These are phyloP conservation scores for Malassezia nana DNA, from an alignment of 1,284 basidiomycete species.

Conservation along the genomic window DNA sequence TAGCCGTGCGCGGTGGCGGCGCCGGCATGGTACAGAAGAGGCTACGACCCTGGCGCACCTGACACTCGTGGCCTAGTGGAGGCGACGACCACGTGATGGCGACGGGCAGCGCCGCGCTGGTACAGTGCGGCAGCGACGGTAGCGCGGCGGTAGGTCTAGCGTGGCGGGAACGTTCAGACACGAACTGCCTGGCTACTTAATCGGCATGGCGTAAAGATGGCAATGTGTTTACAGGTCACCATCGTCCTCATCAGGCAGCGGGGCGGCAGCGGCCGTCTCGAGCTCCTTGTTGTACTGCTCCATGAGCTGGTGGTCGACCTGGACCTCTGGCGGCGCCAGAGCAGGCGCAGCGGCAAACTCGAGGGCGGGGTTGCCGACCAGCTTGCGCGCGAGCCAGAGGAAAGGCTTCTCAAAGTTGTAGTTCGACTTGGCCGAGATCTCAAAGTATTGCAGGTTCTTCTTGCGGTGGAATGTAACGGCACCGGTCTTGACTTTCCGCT, in stretches of 20 bases:
- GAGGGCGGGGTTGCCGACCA: slow-evolving; percentile 80
- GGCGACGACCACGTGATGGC: slow-evolving; percentile 3
- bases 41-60: not conserved
- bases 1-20: slow-evolving; percentile 6
- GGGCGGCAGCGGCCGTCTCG: slow-evolving; percentile 53
- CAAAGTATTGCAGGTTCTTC: slow-evolving; percentile 99
- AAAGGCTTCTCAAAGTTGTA: slow-evolving; percentile 99
- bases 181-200: not conserved
- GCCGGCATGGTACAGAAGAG: slow-evolving; percentile 8
- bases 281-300: slow-evolving; percentile 73
- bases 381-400: slow-evolving; percentile 97
- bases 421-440: slow-evolving; percentile 99
- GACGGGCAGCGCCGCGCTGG: not conserved
- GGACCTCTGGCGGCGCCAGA: slow-evolving; percentile 84
- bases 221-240: slow-evolving; percentile 39
- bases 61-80: not conserved
- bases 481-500: slow-evolving; percentile 98
- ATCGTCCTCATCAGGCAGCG: slow-evolving; percentile 54
- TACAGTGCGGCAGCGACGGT: not conserved
- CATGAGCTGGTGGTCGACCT: slow-evolving; percentile 72
- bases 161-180: not conserved
- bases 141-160: not conserved
- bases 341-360: slow-evolving; percentile 96
- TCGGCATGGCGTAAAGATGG: not conserved
- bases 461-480: slow-evolving; percentile 99